Percentiles rank a stretch among this genome's conserved stretches.
phyloP scores from a whole-genome alignment of 371 early-diverging fungal genomes.

The Sporodiniella umbellata region DNA sequence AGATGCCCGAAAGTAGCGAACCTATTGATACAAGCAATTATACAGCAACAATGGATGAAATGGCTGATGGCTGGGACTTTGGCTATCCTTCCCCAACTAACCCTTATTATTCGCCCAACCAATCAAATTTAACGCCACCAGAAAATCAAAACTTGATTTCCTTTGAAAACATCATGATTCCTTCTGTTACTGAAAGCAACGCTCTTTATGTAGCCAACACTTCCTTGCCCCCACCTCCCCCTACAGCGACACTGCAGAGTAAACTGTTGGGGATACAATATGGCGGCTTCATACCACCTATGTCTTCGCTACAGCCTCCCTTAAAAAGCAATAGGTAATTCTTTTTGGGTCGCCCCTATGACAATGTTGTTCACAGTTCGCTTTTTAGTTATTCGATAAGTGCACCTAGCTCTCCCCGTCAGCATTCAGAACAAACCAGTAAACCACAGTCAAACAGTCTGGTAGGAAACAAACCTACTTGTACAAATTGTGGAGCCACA shows the following conservation, averaged over 20 bases:
- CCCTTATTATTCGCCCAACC: conserved; percentile 16
- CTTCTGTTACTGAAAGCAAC: conserved; percentile 2
- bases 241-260: conserved; percentile 27
- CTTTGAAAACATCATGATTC: neutral
- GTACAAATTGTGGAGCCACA: conserved; percentile 87
- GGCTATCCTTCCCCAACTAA: conserved; percentile 23
- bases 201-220: conserved; percentile 33
- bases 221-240: conserved; percentile 38
- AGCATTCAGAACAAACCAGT: neutral
- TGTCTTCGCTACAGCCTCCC: conserved; percentile 13
- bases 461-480: conserved; percentile 36
- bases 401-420: conserved; percentile 20
- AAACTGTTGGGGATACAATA: conserved; percentile 19
- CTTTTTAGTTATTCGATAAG: neutral
- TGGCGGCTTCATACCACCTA: conserved; percentile 6
- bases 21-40: neutral
- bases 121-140: conserved; percentile 3
- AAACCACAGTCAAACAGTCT: conserved; percentile 2
- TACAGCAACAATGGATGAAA: conserved; percentile 7
- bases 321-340: neutral
- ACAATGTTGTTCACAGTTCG: neutral
- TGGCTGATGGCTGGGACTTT: conserved; percentile 28
- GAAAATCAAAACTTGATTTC: conserved; percentile 1
- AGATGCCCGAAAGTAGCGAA: conserved; percentile 2
- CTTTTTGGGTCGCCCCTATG: too few relatives aligned